Percentiles rank a stretch among this genome's conserved stretches.
Conservation (phyloP, 805 yeast genomes). For the Candida ovalis region DNA sequence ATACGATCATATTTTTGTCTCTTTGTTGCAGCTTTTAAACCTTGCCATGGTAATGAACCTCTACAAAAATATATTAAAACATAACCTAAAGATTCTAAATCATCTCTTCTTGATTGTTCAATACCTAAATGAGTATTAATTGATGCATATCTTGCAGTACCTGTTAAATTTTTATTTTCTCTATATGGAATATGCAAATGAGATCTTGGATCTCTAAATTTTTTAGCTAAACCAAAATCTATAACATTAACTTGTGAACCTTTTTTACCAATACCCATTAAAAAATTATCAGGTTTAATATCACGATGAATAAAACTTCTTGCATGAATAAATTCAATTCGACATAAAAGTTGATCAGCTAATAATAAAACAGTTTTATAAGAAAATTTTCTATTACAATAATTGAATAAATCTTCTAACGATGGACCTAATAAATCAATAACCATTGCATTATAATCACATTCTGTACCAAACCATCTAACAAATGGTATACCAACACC, state of each 20-base stretch:
- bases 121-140: constrained; percentile 95
- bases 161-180: constrained; percentile 93
- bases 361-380: constrained; percentile 88
- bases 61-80: constrained; percentile 92
- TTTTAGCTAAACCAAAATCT: constrained; percentile 92
- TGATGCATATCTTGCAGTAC: constrained; percentile 95
- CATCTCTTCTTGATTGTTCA: constrained; percentile 96
- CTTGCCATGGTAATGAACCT: constrained; percentile 98
- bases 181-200: constrained; percentile 94
- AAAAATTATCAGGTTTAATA: constrained; percentile 78
- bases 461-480: constrained; percentile 95
- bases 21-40: constrained; percentile 93
- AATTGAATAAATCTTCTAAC: constrained; percentile 90
- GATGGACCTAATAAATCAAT: constrained; percentile 95
- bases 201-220: constrained; percentile 90
- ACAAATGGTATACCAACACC: constrained; percentile 97
- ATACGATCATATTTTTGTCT: constrained; percentile 96
- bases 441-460: constrained; percentile 95
- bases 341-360: constrained; percentile 91
- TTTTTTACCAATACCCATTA: constrained; percentile 87
- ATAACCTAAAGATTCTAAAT: constrained; percentile 90
- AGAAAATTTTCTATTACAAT: constrained; percentile 90
- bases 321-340: constrained; percentile 94
- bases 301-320: constrained; percentile 85
- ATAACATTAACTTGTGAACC: constrained; percentile 95